These are phyloP conservation scores for Huntiella bhutanensis DNA, from an alignment of 2,329 filamentous ascomycete species.

Conservation along the genomic window DNA sequence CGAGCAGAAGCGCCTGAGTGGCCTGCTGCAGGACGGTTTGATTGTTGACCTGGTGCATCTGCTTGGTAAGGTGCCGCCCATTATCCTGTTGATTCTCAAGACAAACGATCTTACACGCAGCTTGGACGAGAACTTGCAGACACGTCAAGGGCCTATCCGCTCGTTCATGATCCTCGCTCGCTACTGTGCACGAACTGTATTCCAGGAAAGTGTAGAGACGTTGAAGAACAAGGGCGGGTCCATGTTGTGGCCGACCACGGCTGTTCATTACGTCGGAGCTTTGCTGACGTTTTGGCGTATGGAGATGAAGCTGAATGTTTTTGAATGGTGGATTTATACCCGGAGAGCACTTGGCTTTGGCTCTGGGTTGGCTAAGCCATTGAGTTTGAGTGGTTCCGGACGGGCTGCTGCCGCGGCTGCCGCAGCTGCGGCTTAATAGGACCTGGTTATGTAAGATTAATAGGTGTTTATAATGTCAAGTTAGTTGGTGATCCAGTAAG, in stretches of 20 bases:
- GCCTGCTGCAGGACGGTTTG: conserved; percentile 70
- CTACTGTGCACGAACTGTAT: conserved; percentile 49
- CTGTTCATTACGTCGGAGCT: conserved; percentile 32
- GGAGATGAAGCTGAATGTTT: conserved; percentile 41
- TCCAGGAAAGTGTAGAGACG: conserved; percentile 42
- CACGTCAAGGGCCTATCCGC: conserved; percentile 44
- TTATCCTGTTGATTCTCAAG: conserved; percentile 89
- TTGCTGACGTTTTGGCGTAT: conserved; percentile 41
- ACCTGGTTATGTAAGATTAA: not conserved
- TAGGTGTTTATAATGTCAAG: not conserved
- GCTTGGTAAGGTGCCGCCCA: conserved; percentile 70
- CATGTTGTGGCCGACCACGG: conserved; percentile 38
- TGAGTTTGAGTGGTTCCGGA: conserved; percentile 5
- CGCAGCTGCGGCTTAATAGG: not conserved
- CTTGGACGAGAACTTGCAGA: conserved; percentile 78
- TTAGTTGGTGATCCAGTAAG: no score
- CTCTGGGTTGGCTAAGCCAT: conserved; percentile 9
- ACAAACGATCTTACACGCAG: conserved; percentile 92
- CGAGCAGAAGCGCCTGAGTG: conserved; percentile 76
- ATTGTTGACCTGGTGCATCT: conserved; percentile 75
- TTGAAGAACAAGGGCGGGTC: conserved; percentile 31
- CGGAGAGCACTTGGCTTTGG: conserved; percentile 27
- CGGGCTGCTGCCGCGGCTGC: not conserved
- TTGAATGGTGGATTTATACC: conserved; percentile 40
- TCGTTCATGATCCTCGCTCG: conserved; percentile 49